These are phyloP conservation scores for Pichia kluyveri DNA, from an alignment of 805 yeast species.

Conservation along the genomic window DNA sequence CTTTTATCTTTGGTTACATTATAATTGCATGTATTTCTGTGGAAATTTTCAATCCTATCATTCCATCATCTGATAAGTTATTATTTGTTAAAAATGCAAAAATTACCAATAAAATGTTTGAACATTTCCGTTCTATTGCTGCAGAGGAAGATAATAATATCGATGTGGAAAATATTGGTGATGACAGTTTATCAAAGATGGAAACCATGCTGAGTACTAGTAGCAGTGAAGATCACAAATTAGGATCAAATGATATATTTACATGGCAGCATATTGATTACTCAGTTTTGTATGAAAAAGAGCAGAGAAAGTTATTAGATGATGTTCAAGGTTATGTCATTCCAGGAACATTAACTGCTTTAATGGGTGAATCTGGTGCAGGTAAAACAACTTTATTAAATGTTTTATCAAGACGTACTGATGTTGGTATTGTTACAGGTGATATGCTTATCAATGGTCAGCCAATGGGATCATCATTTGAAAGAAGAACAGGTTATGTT, in stretches of 20 bases:
- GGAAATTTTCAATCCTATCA: conserved; percentile 25
- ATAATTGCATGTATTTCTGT: conserved; percentile 19
- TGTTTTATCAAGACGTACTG: conserved; percentile 41
- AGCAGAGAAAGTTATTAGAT: conserved; percentile 32
- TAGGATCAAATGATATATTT: conserved; percentile 39
- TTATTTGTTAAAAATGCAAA: conserved; percentile 22
- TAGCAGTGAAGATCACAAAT: conserved; percentile 6
- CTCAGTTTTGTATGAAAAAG: conserved; percentile 40
- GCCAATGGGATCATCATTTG: conserved; percentile 38
- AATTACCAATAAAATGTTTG: conserved; percentile 19
- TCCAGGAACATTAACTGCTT: conserved; percentile 51
- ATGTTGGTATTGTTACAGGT: conserved; percentile 46
- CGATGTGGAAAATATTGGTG: neutral
- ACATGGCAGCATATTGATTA: conserved; percentile 58
- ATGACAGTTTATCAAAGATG: neutral
- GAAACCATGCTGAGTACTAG: neutral
- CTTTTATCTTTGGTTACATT: conserved; percentile 33
- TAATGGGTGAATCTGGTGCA: conserved; percentile 61
- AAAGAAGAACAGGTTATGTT: conserved; percentile 47
- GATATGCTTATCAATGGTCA: conserved; percentile 47
- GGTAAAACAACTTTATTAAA: conserved; percentile 54
- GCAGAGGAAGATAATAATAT: too few relatives aligned
- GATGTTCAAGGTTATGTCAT: conserved; percentile 35
- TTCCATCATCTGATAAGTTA: conserved; percentile 26
- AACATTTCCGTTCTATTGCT: conserved; percentile 4